phyloP scores from a whole-genome alignment of 2,329 filamentous ascomycete species.

The Xylariaceae sp. region DNA sequence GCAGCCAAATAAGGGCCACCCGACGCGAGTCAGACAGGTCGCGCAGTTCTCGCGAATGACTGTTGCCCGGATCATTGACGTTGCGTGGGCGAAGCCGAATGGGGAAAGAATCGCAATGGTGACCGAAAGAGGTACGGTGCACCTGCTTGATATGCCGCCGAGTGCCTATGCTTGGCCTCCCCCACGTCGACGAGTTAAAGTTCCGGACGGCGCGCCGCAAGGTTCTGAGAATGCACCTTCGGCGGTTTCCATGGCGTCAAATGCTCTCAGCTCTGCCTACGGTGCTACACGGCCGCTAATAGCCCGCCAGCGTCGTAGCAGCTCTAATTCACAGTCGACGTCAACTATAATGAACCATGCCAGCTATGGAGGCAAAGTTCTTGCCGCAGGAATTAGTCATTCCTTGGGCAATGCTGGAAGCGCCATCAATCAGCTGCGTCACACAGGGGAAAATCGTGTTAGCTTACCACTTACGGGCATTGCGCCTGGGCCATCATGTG shows the following conservation, averaged over 20 bases:
- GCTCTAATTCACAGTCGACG: slow-evolving; percentile 45
- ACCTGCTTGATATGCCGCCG: slow-evolving; percentile 84
- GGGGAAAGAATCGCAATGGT: slow-evolving; percentile 86
- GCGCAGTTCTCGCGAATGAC: slow-evolving; percentile 91
- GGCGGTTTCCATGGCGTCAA: slow-evolving; percentile 71
- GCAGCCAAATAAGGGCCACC: slow-evolving; percentile 49
- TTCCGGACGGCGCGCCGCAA: slow-evolving; percentile 49
- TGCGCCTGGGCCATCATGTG: slow-evolving; percentile 58
- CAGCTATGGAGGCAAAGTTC: slow-evolving; percentile 70
- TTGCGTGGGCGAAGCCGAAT: slow-evolving; percentile 81
- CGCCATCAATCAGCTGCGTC: slow-evolving; percentile 69
- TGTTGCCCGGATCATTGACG: slow-evolving; percentile 85
- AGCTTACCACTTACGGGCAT: slow-evolving; percentile 62
- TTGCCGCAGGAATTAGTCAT: slow-evolving; percentile 74
- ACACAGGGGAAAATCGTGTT: slow-evolving; percentile 75
- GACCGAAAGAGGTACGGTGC: slow-evolving; percentile 92
- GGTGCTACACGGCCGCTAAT: slow-evolving; percentile 67
- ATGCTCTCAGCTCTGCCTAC: slow-evolving; percentile 69
- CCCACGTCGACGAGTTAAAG: slow-evolving; percentile 55
- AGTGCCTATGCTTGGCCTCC: slow-evolving; percentile 89
- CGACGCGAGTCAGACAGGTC: slow-evolving; percentile 75
- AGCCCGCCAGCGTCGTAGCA: slow-evolving; percentile 57
- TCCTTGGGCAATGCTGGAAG: slow-evolving; percentile 75
- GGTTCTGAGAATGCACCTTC: slow-evolving; percentile 53
- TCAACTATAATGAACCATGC: slow-evolving; percentile 60